Evolutionary conservation across 2,329 filamentous ascomycete genomes (phyloP).

Genomic region (Calonectria crousiana): DNA sequence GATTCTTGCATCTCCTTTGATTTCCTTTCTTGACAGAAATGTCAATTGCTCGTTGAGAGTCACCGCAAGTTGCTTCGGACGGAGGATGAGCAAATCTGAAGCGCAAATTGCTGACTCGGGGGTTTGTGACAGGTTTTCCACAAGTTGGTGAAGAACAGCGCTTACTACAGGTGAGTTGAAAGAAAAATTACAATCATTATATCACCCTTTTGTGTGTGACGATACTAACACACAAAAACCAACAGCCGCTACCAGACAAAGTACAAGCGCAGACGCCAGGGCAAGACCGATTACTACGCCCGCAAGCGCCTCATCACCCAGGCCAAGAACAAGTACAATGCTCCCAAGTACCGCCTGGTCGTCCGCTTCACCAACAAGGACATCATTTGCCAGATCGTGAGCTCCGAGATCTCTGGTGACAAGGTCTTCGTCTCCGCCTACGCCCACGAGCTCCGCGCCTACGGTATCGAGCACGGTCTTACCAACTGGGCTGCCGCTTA

Average conservation of each 20-base stretch:
- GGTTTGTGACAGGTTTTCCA: conserved; percentile 80
- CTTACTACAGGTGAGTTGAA: conserved; percentile 92
- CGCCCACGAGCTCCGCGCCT: conserved; percentile 96
- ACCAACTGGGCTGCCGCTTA: conserved; percentile 99
- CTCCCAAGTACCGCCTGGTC: conserved; percentile 99
- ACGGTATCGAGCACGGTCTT: conserved; percentile 97
- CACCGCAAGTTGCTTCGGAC: conserved; percentile 99
- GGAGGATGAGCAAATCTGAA: conserved; percentile 79
- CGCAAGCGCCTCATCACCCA: conserved; percentile 99
- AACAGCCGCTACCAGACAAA: conserved; percentile 98
- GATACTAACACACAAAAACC: conserved; percentile 44
- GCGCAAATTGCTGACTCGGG: conserved; percentile 99
- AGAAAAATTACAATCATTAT: not conserved
- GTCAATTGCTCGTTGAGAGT: conserved; percentile 70
- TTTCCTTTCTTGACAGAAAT: conserved; percentile 57
- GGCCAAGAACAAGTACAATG: conserved; percentile 99
- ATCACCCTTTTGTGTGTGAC: not conserved
- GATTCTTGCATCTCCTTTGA: conserved; percentile 33
- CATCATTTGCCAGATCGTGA: conserved; percentile 98
- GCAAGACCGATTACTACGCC: conserved; percentile 99
- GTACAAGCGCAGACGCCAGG: conserved; percentile 95
- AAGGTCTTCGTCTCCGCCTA: conserved; percentile 96
- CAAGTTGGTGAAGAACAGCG: conserved; percentile 97
- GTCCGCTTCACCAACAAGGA: conserved; percentile 99
- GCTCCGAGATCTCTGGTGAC: conserved; percentile 96